Conservation (phyloP, 345 rosid species). For the Ailanthus altissimus region DNA sequence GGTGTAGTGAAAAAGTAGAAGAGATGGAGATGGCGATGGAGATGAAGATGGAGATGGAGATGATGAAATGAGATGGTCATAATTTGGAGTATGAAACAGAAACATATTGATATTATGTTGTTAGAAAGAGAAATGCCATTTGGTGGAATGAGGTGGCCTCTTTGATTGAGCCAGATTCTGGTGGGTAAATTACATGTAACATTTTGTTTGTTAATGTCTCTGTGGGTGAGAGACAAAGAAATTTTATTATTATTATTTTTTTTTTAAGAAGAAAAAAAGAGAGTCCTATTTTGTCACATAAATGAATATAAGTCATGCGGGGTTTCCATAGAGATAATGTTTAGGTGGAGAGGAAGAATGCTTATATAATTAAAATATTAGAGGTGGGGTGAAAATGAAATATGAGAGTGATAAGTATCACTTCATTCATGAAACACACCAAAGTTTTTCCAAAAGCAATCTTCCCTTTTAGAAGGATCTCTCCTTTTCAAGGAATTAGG, state of each 20-base stretch:
- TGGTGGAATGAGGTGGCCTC: background rate
- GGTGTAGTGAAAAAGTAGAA: slow-evolving; percentile 23
- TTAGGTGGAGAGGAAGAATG: slow-evolving; percentile 10
- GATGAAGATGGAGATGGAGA: slow-evolving; percentile 12
- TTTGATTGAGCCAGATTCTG: slow-evolving; percentile 21
- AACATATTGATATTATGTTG: slow-evolving; percentile 18
- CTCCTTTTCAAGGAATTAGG: slow-evolving; percentile 32
- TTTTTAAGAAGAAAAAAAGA: too few species aligned
- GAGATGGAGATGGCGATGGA: slow-evolving; percentile 14
- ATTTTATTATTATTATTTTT: background rate
- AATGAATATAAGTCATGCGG: background rate
- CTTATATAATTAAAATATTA: background rate
- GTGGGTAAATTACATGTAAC: slow-evolving; percentile 14
- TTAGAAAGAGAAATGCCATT: slow-evolving; percentile 9
- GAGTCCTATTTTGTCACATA: too few species aligned
- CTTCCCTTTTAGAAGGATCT: slow-evolving; percentile 11
- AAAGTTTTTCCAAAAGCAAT: slow-evolving; percentile 17
- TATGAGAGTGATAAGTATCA: slow-evolving; percentile 20
- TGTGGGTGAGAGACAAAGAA: background rate
- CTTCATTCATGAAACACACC: slow-evolving; percentile 1
- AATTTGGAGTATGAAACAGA: slow-evolving; percentile 33
- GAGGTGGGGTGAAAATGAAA: background rate
- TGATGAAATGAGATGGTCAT: slow-evolving; percentile 11
- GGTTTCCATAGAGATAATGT: slow-evolving; percentile 8
- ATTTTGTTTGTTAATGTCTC: too few species aligned